Evolutionary conservation across 176 grass and related monocot species (phyloP).

Genomic region (bread wheat (Triticum aestivum)): DNA sequence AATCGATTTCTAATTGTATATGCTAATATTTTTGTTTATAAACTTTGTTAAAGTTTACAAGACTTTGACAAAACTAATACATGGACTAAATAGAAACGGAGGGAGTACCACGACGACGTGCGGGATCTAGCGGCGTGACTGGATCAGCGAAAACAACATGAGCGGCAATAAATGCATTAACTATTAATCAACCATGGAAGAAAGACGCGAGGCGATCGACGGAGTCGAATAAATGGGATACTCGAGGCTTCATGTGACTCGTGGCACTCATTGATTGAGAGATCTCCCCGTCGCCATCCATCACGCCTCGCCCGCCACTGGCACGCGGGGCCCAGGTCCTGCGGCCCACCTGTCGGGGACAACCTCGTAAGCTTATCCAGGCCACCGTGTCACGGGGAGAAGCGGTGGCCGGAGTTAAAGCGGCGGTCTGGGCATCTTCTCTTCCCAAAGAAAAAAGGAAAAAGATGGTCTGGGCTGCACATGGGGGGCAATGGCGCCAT

Average conservation of each 20-base stretch:
- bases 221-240: conserved; percentile 14
- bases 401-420: not conserved
- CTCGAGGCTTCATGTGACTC: conserved; percentile 38
- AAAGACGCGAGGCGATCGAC: not conserved
- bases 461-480: too few relatives aligned
- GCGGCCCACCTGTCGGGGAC: not conserved
- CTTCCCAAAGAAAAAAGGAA: too few relatives aligned
- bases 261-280: not conserved
- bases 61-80: too few relatives aligned
- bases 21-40: too few relatives aligned
- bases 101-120: not conserved
- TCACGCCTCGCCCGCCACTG: not conserved
- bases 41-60: too few relatives aligned
- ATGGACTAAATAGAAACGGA: too few relatives aligned
- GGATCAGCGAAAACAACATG: not conserved
- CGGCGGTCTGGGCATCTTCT: too few relatives aligned
- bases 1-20: too few relatives aligned
- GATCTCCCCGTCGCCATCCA: too few relatives aligned
- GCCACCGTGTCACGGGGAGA: not conserved
- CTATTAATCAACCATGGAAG: not conserved
- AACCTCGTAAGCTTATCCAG: not conserved
- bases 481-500: not conserved
- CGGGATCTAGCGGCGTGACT: not conserved
- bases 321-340: fast-evolving
- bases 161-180: not conserved